phyloP scores from a whole-genome alignment of 208 protist genomes.

The Trypanosomatidae sp. region DNA sequence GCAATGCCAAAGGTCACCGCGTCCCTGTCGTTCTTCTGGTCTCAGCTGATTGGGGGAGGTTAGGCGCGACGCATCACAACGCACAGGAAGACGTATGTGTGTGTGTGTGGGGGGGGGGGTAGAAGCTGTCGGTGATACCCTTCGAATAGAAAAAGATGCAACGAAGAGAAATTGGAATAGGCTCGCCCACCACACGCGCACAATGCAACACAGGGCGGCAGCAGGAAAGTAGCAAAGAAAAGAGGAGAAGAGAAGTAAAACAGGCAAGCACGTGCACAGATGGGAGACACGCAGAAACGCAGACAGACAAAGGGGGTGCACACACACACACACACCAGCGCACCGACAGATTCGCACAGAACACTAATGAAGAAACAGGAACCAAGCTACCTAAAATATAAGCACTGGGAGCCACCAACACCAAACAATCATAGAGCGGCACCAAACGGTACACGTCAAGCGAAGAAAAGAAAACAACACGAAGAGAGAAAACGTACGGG shows the following conservation, averaged over 20 bases:
- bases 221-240: constrained; percentile 6
- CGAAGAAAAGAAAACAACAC: background rate
- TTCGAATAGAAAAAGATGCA: background rate
- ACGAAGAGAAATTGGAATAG: constrained; percentile 1
- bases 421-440: background rate
- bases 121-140: background rate
- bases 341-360: constrained; percentile 2
- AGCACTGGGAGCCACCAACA: constrained; percentile 5
- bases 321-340: background rate
- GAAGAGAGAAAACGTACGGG: constrained; percentile 3
- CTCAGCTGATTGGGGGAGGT: background rate
- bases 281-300: background rate
- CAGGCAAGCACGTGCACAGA: background rate
- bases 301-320: background rate
- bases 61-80: background rate
- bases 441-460: background rate
- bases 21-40: background rate
- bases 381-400: background rate
- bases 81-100: background rate
- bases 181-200: background rate
- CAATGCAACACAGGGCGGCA: constrained; percentile 3
- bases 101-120: too few species aligned
- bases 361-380: background rate
- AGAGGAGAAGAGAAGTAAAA: background rate
- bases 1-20: background rate